phyloP scores from a whole-genome alignment of 208 protist genomes.

The Crithidia bombi region DNA sequence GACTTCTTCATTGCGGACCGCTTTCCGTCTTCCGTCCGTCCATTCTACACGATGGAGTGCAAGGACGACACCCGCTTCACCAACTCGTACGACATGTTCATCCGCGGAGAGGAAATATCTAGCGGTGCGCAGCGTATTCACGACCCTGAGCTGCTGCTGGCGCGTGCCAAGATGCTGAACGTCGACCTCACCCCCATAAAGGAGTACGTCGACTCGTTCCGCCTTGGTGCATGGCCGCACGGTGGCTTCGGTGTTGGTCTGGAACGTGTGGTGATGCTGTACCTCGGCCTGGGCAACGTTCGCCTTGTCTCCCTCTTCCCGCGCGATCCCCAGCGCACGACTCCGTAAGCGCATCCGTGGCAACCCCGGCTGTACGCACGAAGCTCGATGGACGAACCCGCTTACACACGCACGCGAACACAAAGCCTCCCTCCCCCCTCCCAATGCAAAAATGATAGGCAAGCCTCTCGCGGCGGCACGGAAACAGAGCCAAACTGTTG shows the following conservation, averaged over 20 bases:
- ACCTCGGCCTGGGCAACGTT: constrained; percentile 98
- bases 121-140: constrained; percentile 99
- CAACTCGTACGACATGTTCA: constrained; percentile 99
- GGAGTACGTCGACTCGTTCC: constrained; percentile 99
- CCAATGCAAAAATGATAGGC: no score
- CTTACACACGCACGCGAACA: no score
- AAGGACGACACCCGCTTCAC: constrained; percentile 90
- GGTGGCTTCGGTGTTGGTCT: constrained; percentile 99
- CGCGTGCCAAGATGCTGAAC: constrained; percentile 75
- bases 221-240: constrained; percentile 98
- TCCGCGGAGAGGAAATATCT: constrained; percentile 99
- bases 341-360: constrained; percentile 59
- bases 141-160: constrained; percentile 94
- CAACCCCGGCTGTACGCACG: no score
- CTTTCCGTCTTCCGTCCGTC: constrained; percentile 96
- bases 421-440: no score
- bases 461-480: no score
- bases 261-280: constrained; percentile 99
- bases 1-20: constrained; percentile 99
- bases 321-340: constrained; percentile 97
- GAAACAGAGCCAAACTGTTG: no score
- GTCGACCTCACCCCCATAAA: constrained; percentile 90
- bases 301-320: constrained; percentile 98
- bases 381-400: no score
- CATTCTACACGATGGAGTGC: constrained; percentile 99